Evolutionary conservation across 169 alveolate genomes (phyloP).

Genomic region (Plasmodium chabaudi): DNA sequence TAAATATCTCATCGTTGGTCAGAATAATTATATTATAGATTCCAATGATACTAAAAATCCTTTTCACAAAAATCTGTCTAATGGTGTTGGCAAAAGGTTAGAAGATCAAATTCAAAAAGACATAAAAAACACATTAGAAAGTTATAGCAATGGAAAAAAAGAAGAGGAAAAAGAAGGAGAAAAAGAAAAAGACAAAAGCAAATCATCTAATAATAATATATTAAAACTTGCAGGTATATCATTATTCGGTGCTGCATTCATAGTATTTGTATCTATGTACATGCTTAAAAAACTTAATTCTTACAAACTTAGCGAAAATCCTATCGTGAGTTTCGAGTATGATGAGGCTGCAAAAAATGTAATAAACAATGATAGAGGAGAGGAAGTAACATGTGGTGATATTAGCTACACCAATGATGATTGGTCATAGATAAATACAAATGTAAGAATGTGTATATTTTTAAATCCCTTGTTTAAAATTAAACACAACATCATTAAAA

Average conservation of each 20-base stretch:
- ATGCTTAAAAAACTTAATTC: not conserved
- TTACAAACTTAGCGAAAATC: not conserved
- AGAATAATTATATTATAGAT: slow-evolving; percentile 66
- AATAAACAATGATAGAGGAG: slow-evolving; percentile 18
- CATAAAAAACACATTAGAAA: slow-evolving; percentile 12
- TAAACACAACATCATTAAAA: too few species aligned
- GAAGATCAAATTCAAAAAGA: slow-evolving; percentile 40
- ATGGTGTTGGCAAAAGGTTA: slow-evolving; percentile 12
- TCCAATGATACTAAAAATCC: slow-evolving; percentile 35
- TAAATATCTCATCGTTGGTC: slow-evolving; percentile 52
- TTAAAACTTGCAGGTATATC: slow-evolving; percentile 45
- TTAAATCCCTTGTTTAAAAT: too few species aligned
- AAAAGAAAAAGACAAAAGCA: slow-evolving; percentile 12
- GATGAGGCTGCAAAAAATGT: not conserved
- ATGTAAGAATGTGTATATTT: not conserved
- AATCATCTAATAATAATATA: slow-evolving; percentile 1
- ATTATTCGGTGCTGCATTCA: slow-evolving; percentile 30
- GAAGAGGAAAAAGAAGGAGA: too few species aligned
- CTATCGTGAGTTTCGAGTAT: slow-evolving; percentile 9
- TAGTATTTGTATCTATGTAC: slow-evolving; percentile 33
- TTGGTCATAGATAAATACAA: slow-evolving; percentile 25
- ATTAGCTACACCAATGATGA: slow-evolving; percentile 33
- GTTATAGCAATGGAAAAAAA: not conserved
- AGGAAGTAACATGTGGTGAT: slow-evolving; percentile 13
- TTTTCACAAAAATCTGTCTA: slow-evolving; percentile 25